These are phyloP conservation scores for Crithidia expoeki DNA, from an alignment of 208 protist species.

Conservation along the genomic window DNA sequence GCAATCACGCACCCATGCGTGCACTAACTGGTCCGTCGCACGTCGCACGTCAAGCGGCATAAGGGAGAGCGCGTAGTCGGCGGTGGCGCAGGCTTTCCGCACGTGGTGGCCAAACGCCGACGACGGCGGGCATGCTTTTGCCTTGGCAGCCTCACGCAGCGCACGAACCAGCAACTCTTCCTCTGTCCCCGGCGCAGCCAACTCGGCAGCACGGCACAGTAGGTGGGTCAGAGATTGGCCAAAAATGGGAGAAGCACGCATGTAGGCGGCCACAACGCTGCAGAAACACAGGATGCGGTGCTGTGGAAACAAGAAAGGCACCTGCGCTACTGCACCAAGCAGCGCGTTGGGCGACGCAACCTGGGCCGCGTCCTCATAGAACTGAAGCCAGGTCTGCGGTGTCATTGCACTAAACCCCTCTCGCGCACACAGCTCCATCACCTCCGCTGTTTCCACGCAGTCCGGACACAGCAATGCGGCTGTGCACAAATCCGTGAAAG, in stretches of 20 bases:
- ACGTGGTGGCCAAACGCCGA: neutral
- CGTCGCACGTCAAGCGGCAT: constrained; percentile 13
- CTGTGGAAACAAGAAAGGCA: constrained; percentile 24
- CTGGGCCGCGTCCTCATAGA: constrained; percentile 21
- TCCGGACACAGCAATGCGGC: constrained; percentile 26
- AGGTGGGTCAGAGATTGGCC: constrained; percentile 29
- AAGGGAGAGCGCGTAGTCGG: constrained; percentile 29
- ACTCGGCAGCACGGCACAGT: constrained; percentile 25
- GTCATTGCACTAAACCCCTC: constrained; percentile 14
- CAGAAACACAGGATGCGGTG: constrained; percentile 25
- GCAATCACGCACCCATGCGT: constrained; percentile 32
- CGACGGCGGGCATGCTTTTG: neutral
- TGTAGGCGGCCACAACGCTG: constrained; percentile 18
- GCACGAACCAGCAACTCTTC: constrained; percentile 28
- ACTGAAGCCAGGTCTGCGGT: constrained; percentile 24
- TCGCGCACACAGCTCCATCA: constrained; percentile 17
- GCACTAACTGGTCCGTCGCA: constrained; percentile 11
- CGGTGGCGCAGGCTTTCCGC: constrained; percentile 18
- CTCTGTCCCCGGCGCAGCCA: constrained; percentile 19
- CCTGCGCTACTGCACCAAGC: constrained; percentile 21
- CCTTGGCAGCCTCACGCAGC: constrained; percentile 23
- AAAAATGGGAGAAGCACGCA: constrained; percentile 14
- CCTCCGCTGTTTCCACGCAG: neutral
- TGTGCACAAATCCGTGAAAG: constrained; percentile 25
- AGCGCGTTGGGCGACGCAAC: constrained; percentile 27